Percentiles rank a stretch among this genome's conserved stretches.
phyloP scores from a whole-genome alignment of 176 grass and related monocot genomes.

The Thalia dealbata region DNA sequence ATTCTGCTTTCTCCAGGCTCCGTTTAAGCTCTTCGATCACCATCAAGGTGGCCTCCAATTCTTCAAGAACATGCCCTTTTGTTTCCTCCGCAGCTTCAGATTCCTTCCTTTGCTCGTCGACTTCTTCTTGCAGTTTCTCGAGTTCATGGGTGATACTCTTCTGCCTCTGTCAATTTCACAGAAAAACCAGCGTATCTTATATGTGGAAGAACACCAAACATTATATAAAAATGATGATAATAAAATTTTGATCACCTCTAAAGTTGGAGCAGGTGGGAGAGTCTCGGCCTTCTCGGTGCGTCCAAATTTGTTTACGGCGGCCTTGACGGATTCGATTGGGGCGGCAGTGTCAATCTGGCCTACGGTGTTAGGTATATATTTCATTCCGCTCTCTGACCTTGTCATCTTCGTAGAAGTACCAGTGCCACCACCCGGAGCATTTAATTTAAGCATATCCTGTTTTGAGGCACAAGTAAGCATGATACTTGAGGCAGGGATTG shows the following conservation, averaged over 20 bases:
- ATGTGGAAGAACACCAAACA: too few species aligned
- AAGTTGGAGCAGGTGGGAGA: not conserved
- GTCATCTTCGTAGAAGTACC: too few species aligned
- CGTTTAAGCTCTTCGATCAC: slow-evolving; percentile 54
- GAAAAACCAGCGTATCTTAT: too few species aligned
- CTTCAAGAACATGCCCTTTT: slow-evolving; percentile 28
- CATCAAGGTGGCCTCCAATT: slow-evolving; percentile 22
- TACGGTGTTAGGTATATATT: too few species aligned
- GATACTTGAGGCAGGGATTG: too few species aligned
- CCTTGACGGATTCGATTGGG: slow-evolving; percentile 82
- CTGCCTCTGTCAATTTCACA: slow-evolving; percentile 31
- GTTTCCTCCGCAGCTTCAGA: slow-evolving; percentile 28
- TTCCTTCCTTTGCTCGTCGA: slow-evolving; percentile 32
- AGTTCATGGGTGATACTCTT: slow-evolving; percentile 38
- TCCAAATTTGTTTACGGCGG: slow-evolving; percentile 72
- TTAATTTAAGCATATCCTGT: too few species aligned
- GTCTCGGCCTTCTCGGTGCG: slow-evolving; percentile 69
- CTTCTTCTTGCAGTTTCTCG: slow-evolving; percentile 37
- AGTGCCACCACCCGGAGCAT: too few species aligned
- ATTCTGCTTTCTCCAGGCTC: slow-evolving; percentile 45
- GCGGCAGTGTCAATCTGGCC: slow-evolving; percentile 44
- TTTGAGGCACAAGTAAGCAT: too few species aligned
- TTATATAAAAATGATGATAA: too few species aligned
- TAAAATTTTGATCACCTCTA: too few species aligned
- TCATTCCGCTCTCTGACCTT: too few species aligned